phyloP scores from a whole-genome alignment of 2,329 filamentous ascomycete genomes.

The Trichoderma asperellum region DNA sequence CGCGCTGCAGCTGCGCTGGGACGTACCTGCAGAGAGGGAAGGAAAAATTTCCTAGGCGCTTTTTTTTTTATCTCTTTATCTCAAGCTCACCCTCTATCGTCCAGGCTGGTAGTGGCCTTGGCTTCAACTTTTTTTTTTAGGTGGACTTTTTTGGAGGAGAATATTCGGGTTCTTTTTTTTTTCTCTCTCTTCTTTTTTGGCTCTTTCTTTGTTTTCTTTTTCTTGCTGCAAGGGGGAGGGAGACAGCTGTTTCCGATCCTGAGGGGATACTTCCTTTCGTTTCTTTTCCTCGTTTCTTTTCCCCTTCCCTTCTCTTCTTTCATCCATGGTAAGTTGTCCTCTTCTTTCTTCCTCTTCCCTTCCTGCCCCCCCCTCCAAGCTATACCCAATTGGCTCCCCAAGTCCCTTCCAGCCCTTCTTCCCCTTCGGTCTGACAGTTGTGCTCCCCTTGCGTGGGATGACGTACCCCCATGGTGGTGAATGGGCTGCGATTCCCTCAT shows the following conservation, averaged over 20 bases:
- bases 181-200: neutral
- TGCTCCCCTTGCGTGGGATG: slow-evolving; percentile 7
- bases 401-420: neutral
- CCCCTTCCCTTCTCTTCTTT: neutral
- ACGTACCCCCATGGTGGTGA: slow-evolving; percentile 14
- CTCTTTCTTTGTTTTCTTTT: neutral
- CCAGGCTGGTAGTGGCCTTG: neutral
- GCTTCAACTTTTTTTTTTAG: neutral
- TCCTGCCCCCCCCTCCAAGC: neutral
- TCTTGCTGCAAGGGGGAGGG: neutral
- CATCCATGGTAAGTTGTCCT: slow-evolving; percentile 22
- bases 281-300: neutral
- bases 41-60: slow-evolving; percentile 2
- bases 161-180: neutral
- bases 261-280: neutral
- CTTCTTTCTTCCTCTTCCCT: neutral
- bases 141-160: neutral
- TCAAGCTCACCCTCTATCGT: neutral
- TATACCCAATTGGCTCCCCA: slow-evolving; percentile 10
- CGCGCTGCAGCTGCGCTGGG: slow-evolving; percentile 11
- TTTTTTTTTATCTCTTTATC: neutral
- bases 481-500: slow-evolving; percentile 4
- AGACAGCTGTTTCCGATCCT: neutral
- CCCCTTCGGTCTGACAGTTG: neutral
- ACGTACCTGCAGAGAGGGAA: neutral